These are phyloP conservation scores for Domatiomyces catenatus DNA, from an alignment of 2,329 filamentous ascomycete genomes.

Conservation along the genomic window DNA sequence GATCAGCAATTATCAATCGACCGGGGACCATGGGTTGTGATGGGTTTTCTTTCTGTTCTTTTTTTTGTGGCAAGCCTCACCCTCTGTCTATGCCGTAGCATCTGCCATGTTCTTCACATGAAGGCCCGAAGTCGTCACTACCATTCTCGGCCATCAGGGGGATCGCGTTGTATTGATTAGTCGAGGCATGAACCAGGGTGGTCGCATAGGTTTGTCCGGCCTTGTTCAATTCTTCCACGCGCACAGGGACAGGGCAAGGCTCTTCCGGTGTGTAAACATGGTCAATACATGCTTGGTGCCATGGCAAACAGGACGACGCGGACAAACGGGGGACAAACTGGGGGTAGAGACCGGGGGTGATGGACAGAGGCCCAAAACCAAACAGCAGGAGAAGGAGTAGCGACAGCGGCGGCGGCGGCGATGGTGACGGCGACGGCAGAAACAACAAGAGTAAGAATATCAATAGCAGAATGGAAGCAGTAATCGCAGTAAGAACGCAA, in stretches of 20 bases:
- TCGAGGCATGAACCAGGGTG: neutral
- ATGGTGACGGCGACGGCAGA: too few species aligned
- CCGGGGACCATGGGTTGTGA: neutral
- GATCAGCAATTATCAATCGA: constrained; percentile 2
- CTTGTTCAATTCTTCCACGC: neutral
- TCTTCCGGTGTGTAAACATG: neutral
- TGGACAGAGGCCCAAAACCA: neutral
- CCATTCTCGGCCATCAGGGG: neutral
- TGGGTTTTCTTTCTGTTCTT: too few species aligned
- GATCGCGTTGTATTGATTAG: neutral
- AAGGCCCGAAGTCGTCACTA: neutral
- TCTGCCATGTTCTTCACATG: constrained; percentile 6
- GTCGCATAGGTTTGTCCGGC: neutral
- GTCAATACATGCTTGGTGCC: neutral
- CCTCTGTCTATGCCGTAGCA: constrained; percentile 12
- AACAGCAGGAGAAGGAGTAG: neutral
- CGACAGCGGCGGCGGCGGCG: too few species aligned
- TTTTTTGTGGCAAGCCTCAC: constrained; percentile 3
- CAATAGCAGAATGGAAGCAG: neutral
- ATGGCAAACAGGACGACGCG: neutral
- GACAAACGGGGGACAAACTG: too few species aligned
- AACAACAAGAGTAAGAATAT: too few species aligned
- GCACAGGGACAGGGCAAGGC: neutral
- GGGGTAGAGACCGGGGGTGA: too few species aligned
- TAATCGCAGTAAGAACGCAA: neutral